These are phyloP conservation scores for Colletotrichum filicis DNA, from an alignment of 2,329 filamentous ascomycete species.

Conservation along the genomic window DNA sequence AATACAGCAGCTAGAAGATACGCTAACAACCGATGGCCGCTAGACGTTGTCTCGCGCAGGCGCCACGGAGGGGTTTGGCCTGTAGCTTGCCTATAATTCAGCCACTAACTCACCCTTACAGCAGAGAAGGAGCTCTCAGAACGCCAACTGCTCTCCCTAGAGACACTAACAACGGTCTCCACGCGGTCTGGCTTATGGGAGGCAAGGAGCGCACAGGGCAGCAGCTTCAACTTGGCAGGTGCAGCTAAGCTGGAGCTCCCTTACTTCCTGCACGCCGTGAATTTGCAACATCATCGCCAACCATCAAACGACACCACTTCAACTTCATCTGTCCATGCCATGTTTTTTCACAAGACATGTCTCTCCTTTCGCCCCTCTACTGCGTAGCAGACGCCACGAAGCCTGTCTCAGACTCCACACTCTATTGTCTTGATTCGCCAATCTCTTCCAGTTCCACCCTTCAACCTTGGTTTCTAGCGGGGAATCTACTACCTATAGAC, in stretches of 20 bases:
- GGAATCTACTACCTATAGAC: not conserved
- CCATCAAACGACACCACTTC: not conserved
- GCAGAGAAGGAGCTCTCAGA: not conserved
- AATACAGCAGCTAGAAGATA: not conserved
- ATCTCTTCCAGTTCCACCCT: not conserved
- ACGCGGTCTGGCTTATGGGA: not conserved
- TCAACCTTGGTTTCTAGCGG: not conserved
- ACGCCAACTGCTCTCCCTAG: not conserved
- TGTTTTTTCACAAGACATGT: slow-evolving; percentile 13
- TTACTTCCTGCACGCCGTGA: not conserved
- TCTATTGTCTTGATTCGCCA: not conserved
- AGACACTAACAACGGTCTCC: slow-evolving; percentile 7
- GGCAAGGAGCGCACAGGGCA: not conserved
- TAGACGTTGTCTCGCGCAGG: not conserved
- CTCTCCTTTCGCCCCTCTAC: not conserved
- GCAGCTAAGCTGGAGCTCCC: slow-evolving; percentile 3
- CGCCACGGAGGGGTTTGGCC: not conserved
- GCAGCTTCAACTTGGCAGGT: not conserved
- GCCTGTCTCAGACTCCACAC: not conserved
- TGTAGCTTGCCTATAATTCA: not conserved
- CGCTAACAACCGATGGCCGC: slow-evolving; percentile 7
- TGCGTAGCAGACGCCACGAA: not conserved
- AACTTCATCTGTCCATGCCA: not conserved
- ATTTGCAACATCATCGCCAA: slow-evolving; percentile 6
- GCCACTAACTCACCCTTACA: slow-evolving; percentile 9